Evolutionary conservation across 2,329 filamentous ascomycete species (phyloP), one percentile per base, ranked within the genome.

Genomic region (Akanthomyces uredinophilus): DNA sequence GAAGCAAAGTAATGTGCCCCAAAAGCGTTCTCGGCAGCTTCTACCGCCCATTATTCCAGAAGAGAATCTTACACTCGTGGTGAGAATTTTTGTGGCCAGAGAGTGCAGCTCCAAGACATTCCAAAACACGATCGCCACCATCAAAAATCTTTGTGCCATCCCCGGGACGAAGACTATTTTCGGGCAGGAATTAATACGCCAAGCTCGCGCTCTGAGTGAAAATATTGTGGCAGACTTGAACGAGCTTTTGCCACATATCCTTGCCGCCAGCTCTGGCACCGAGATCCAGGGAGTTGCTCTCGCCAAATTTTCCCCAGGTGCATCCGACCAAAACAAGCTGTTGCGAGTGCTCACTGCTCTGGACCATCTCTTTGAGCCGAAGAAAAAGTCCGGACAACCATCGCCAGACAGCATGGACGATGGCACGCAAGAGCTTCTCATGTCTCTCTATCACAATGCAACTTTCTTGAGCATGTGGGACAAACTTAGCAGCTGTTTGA

Each of bases 71-170:
- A 91, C 90, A 63, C 81, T 98, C 62, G 92, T 99, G n/a, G 91
- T 98, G 68, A 95, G 95, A 72, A 96, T 99, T 62, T 90, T 99
- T 67, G 92, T 96, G 49, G 94, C 94, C 65, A 89, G 93, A 54
- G 95, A 99, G 75, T 99, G 95, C 77, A 96, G 92, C 71, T 93
- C 91, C 65, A 97, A 96, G 80, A 98, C 95, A 0, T 99, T 99
- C 82, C 91, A 95, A 72, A 96, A 98, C 74, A 98, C 95, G 0
- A 84, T 99, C 60, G 95, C 94, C 18, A 96, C 96, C n/a, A 96
- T 99, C 80, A 98, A 96, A 78, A 97, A 98, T 70, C 83, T 99
- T 49, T 98, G 93, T 5, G 88, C 91, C 44, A 95, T 99, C 64
- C 92, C 94, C 18, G 92, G 90, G 14, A 92, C 94, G 20, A 95